A percentile compares a stretch with the other conserved stretches of the same genome.
phyloP scores from a whole-genome alignment of 176 grass and related monocot species.

The Carex scoparia region DNA sequence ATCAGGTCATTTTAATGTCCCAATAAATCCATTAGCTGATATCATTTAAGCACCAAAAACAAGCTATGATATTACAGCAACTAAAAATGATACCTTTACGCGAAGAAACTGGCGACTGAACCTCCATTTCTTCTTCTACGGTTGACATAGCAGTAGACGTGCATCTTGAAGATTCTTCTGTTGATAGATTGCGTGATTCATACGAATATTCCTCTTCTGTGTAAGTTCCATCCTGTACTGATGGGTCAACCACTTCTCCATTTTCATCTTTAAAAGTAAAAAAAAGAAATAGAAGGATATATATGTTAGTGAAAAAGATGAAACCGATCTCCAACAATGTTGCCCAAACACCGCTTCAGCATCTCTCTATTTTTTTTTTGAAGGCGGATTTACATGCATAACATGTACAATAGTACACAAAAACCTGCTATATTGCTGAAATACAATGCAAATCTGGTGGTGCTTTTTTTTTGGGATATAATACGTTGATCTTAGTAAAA shows the following conservation, averaged over 20 bases:
- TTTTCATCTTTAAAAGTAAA: constrained; percentile 39
- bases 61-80: neutral
- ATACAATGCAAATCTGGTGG: neutral
- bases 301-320: neutral
- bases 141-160: constrained; percentile 25
- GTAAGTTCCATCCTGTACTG: constrained; percentile 18
- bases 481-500: neutral
- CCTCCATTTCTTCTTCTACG: constrained; percentile 39
- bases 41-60: neutral
- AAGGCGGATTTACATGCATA: neutral
- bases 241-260: constrained; percentile 52
- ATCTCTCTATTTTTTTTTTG: neutral
- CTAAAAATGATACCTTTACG: constrained; percentile 40
- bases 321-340: neutral
- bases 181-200: constrained; percentile 33
- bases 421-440: neutral
- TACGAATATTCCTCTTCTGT: constrained; percentile 27
- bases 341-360: neutral
- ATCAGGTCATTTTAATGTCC: neutral
- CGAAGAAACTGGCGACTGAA: constrained; percentile 33
- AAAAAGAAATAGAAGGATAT: neutral
- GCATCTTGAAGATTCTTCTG: constrained; percentile 31
- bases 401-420: neutral
- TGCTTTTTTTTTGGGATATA: neutral
- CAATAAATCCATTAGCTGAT: neutral